Conservation (phyloP, 2,329 filamentous ascomycete genomes). For the Colletotrichum navitas region DNA sequence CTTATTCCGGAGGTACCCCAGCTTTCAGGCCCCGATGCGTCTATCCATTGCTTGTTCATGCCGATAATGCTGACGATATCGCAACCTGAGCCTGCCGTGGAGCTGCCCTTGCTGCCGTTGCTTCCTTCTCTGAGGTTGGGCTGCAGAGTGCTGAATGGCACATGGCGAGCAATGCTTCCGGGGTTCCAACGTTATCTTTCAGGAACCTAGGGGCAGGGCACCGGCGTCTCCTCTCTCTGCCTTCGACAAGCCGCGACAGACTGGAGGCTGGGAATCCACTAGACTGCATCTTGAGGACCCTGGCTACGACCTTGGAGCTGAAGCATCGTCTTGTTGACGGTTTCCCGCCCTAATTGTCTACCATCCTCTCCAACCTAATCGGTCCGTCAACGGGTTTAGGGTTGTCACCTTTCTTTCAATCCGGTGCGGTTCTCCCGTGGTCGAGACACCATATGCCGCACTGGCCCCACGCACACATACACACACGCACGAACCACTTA, state of each 20-base stretch:
- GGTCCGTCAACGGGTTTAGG: neutral
- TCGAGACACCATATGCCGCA: neutral
- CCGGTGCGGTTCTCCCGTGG: neutral
- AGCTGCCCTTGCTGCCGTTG: neutral
- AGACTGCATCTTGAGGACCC: neutral
- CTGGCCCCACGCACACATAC: slow-evolving; percentile 7
- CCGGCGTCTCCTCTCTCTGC: neutral
- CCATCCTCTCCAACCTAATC: neutral
- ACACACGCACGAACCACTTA: neutral
- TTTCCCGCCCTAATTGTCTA: neutral
- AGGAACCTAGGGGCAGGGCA: neutral
- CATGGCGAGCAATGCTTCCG: neutral
- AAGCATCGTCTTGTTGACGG: neutral
- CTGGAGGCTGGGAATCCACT: neutral
- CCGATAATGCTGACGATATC: too few species aligned
- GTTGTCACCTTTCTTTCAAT: neutral
- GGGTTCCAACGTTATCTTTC: neutral
- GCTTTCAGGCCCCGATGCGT: neutral
- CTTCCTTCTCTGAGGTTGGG: neutral
- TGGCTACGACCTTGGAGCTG: neutral
- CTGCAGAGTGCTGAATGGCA: neutral
- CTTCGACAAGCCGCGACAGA: neutral
- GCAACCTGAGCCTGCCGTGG: too few species aligned
- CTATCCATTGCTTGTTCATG: neutral
- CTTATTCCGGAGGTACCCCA: slow-evolving; percentile 7